Evolutionary conservation across 1,284 basidiomycete species (phyloP).

Genomic region (Microbotryum scabiosae): DNA sequence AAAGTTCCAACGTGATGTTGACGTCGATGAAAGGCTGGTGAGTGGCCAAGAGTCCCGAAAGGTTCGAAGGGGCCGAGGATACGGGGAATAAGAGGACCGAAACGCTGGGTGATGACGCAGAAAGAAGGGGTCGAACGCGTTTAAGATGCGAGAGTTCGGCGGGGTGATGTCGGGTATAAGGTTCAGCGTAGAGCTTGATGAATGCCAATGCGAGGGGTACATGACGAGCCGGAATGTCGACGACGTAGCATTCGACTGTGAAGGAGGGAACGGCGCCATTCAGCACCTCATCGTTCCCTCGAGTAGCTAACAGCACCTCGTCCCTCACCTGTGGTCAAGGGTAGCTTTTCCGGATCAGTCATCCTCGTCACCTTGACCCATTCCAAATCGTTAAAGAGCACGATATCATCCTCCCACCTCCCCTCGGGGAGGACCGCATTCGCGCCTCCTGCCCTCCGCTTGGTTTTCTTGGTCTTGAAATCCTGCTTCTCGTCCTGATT

Average conservation of each 20-base stretch:
- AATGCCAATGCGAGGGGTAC: constrained; percentile 24
- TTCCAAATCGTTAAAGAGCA: constrained; percentile 28
- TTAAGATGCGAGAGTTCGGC: constrained; percentile 63
- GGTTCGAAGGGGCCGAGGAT: constrained; percentile 16
- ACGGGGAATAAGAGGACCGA: constrained; percentile 37
- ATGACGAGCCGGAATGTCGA: constrained; percentile 19
- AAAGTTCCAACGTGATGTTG: neutral
- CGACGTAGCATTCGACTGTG: constrained; percentile 27
- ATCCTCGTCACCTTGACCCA: constrained; percentile 39
- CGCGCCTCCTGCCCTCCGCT: neutral
- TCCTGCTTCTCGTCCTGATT: neutral
- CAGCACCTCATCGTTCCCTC: no score
- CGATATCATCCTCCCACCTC: constrained; percentile 51
- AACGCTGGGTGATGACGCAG: constrained; percentile 3
- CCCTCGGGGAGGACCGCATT: no score
- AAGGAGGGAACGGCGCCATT: no score
- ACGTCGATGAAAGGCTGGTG: neutral
- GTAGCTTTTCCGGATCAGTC: constrained; percentile 39
- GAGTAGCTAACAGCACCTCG: neutral
- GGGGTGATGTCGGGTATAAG: neutral
- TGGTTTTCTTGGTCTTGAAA: neutral
- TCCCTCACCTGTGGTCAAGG: constrained; percentile 27
- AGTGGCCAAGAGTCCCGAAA: constrained; percentile 34
- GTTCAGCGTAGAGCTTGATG: constrained; percentile 17
- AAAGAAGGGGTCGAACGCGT: constrained; percentile 49